Percentiles rank a stretch among this genome's conserved stretches.
phyloP scores from a whole-genome alignment of 208 protist genomes.

The Leishmania major region DNA sequence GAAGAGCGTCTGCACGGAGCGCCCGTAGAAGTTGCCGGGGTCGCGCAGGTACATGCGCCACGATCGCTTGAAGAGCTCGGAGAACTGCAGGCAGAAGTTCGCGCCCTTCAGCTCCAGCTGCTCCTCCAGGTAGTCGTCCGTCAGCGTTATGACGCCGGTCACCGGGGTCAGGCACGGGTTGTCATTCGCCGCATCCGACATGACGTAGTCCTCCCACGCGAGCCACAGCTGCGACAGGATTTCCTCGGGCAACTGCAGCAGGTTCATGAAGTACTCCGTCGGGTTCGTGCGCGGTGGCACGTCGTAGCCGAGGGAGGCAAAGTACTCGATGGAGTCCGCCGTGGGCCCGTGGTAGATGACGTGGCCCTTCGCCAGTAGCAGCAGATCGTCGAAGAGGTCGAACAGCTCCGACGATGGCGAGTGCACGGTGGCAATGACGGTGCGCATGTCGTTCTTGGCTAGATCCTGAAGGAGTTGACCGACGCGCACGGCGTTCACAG shows the following conservation, averaged over 20 bases:
- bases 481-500: slow-evolving; percentile 81
- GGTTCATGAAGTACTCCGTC: slow-evolving; percentile 89
- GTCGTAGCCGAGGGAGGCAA: slow-evolving; percentile 48
- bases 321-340: slow-evolving; percentile 44
- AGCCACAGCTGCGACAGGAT: slow-evolving; percentile 67
- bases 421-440: slow-evolving; percentile 88
- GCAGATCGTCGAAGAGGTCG: slow-evolving; percentile 81
- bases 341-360: slow-evolving; percentile 86
- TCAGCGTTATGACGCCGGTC: slow-evolving; percentile 51
- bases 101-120: slow-evolving; percentile 68
- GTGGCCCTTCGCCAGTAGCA: slow-evolving; percentile 79
- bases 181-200: slow-evolving; percentile 42
- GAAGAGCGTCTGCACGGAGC: slow-evolving; percentile 73
- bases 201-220: slow-evolving; percentile 78
- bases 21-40: slow-evolving; percentile 60
- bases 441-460: slow-evolving; percentile 77
- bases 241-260: slow-evolving; percentile 74
- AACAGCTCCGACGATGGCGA: slow-evolving; percentile 86
- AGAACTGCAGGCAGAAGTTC: slow-evolving; percentile 57
- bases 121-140: slow-evolving; percentile 59
- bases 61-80: slow-evolving; percentile 62
- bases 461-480: slow-evolving; percentile 76
- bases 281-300: slow-evolving; percentile 73
- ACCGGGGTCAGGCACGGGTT: slow-evolving; percentile 68
- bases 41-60: slow-evolving; percentile 80